Base-by-base conservation (phyloP, 345 rosid species). In the Xanthoceras sorbifolium region DNA sequence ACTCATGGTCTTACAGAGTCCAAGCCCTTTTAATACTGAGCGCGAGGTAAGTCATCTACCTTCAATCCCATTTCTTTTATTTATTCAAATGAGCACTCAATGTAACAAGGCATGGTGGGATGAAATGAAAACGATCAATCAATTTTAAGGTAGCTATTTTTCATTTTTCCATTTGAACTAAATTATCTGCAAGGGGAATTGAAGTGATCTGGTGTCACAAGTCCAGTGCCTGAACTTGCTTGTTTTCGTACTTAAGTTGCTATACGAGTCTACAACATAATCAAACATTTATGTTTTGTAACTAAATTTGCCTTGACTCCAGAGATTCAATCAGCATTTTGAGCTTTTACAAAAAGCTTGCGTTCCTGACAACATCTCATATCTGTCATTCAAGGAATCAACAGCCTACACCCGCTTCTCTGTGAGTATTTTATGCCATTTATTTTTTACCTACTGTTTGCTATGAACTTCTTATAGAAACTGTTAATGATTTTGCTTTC, bases 321-420 rank as follows among this genome's bases (percentile, higher is more conserved):
- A 94, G 99, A 92, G 90, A 84, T 97, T 97, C 63, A 76, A 71
- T 44, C 99, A 97, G 86, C 99, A 94, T 85, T 97, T 97, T 82
- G 98, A 90, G 83, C 95, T 91, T 74, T 90, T 97, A 73, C 97
- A 90, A 77, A 97, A 90, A 80, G 98, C 99, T 50, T 90, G 97
- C 31, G 86, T 97, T 76, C 97, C 98, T 0, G 97, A 91, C 46
- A 87, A 91, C 34, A 72, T 78, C 70, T 87, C 97, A 11, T 97
- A 91, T 71, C 88, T 87, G 22, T 92, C 94, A 8, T 97, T 84
- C 81, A 76, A 81, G 80, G 93, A 89, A 84, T 94, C 94, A 65
- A 94, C 97, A 10, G 83, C 85, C n/a, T 76, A 87, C n/a, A 84
- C 89, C 20, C 79, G 87, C 81, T 85, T 97, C 74, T 90, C 97